Base-by-base conservation (phyloP, 768 basidiomycete genomes). In the Tricholoma furcatifolium region DNA sequence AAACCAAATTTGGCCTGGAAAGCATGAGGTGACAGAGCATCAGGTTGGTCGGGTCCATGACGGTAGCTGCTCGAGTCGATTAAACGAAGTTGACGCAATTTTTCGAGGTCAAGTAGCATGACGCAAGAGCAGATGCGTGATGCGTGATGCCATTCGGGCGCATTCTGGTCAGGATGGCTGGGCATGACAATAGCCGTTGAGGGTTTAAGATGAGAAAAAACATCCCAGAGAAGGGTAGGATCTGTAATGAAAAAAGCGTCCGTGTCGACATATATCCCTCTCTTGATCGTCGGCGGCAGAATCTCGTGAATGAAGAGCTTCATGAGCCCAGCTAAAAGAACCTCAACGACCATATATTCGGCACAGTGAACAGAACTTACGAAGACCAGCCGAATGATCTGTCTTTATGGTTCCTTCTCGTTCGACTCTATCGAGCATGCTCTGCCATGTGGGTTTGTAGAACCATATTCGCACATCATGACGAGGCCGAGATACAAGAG, bases 231-330 rank as follows among this genome's bases (percentile, higher is more conserved):
- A 31, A 77, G 66, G 9, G 67, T 64, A 2, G 79, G 75, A 56
- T 81, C 76, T 12, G 72, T 62, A 43, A 79, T 70, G 63, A 80
- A 76, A 50, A 80, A 66, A 1, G 79, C 76, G 59, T 81, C 79
- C 7, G 78, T 79, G 63, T 81, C 79, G 48, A 81, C 61, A 58
- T 70, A 81, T 51, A 80, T 78, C n/a, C 71, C 71, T 60, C 70
- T 75, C 51, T 68, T 66, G 43, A 79, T 71, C 24, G 64, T 61
- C 5, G 67, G 54, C 4, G 78, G 78, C 42, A 80, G 61, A 12
- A 80, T 70, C 60, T 81, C 78, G 55, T 80, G 78, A 40, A 80
- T 68, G 62, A 81, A 79, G 17, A 81, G 66, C 58, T 81, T 80
- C 75, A 79, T 77, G 38, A 80, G 70, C 2, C 78, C 78, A 46